phyloP scores from a whole-genome alignment of 768 basidiomycete genomes.

The Chiua virens region DNA sequence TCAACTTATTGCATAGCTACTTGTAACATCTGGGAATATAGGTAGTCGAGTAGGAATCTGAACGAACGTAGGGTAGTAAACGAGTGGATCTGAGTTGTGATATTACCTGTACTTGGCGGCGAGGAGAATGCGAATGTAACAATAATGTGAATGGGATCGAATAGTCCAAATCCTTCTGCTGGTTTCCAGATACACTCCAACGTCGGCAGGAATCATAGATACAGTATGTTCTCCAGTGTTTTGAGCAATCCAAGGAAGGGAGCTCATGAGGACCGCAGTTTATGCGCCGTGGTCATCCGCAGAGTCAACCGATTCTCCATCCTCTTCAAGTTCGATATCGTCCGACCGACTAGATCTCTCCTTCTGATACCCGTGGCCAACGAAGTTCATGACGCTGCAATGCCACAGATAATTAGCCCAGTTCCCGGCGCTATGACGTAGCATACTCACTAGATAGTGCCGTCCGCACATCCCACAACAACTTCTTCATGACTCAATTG shows the following conservation, averaged over 20 bases:
- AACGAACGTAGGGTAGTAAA: constrained; percentile 26
- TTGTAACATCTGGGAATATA: constrained; percentile 5
- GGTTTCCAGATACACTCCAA: constrained; percentile 1
- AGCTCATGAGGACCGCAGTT: not conserved
- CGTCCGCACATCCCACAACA: constrained; percentile 88
- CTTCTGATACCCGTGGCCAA: constrained; percentile 55
- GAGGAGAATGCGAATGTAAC: not conserved
- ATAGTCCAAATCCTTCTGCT: constrained; percentile 5
- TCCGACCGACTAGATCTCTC: constrained; percentile 12
- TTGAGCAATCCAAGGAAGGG: not conserved
- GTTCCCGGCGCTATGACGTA: not conserved
- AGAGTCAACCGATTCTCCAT: constrained; percentile 13
- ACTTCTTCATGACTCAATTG: constrained; percentile 89
- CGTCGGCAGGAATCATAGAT: too few species aligned
- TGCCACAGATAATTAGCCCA: constrained; percentile 10
- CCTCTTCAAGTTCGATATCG: constrained; percentile 4
- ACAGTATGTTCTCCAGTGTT: too few species aligned
- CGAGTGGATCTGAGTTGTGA: constrained; percentile 3
- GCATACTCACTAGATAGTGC: constrained; percentile 79
- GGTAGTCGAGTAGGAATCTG: constrained; percentile 8
- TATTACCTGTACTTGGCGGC: constrained; percentile 10
- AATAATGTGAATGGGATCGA: not conserved
- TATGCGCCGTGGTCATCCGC: constrained; percentile 16
- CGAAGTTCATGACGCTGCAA: constrained; percentile 58
- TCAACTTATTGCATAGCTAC: too few species aligned